phyloP scores from a whole-genome alignment of 2,329 filamentous ascomycete species.

The Bipolaris oryzae region DNA sequence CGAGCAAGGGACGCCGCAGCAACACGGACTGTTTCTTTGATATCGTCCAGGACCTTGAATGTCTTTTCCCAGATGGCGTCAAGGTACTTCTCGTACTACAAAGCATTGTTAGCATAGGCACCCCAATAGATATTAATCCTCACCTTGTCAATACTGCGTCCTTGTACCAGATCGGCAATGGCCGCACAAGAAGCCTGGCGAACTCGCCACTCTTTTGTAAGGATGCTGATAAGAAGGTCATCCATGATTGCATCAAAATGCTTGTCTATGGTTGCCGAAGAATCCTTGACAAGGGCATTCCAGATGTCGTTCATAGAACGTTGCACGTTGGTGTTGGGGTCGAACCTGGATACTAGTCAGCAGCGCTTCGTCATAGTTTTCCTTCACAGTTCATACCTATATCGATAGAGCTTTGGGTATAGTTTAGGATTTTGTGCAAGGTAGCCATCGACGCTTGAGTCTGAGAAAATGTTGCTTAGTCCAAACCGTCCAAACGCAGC shows the following conservation, averaged over 20 bases:
- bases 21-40: conserved; percentile 85
- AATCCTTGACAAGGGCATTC: conserved; percentile 92
- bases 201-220: conserved; percentile 92
- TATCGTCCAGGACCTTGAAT: conserved; percentile 93
- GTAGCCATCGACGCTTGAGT: conserved; percentile 72
- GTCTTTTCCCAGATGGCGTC: conserved; percentile 83
- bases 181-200: conserved; percentile 91
- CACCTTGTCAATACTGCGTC: conserved; percentile 63
- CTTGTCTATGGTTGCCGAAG: conserved; percentile 73
- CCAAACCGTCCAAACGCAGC: conserved; percentile 95
- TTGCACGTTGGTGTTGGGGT: conserved; percentile 91
- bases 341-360: conserved; percentile 63
- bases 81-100: conserved; percentile 80
- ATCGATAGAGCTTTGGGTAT: conserved; percentile 92
- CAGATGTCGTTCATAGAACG: conserved; percentile 98
- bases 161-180: conserved; percentile 84
- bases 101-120: conserved; percentile 11
- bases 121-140: not conserved
- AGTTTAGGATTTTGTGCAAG: conserved; percentile 86
- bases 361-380: not conserved
- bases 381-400: conserved; percentile 58
- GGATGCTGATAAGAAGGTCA: conserved; percentile 82
- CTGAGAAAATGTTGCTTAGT: conserved; percentile 86
- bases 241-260: conserved; percentile 90
- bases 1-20: conserved; percentile 84